Percentiles rank a stretch among this genome's conserved stretches.
Conservation (phyloP, 352 stramenopile genomes). For the Phytopythium mirpurense region DNA sequence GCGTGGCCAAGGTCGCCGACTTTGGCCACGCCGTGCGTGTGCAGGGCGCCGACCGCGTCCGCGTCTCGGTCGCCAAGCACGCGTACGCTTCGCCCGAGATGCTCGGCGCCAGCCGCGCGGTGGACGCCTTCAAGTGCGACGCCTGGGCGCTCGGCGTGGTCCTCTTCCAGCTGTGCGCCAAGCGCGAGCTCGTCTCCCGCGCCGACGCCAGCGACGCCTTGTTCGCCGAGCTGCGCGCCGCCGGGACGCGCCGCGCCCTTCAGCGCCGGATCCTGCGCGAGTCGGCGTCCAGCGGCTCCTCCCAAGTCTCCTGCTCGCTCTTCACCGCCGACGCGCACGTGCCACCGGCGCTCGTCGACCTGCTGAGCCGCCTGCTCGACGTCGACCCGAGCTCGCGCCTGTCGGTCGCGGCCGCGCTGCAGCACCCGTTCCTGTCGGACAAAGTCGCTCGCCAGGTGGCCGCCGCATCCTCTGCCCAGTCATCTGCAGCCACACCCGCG, state of each 20-base stretch:
- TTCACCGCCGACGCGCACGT: slow-evolving; percentile 15
- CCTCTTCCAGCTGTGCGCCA: slow-evolving; percentile 61
- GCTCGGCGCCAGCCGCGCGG: slow-evolving; percentile 10
- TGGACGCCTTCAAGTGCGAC: slow-evolving; percentile 57
- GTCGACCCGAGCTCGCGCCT: slow-evolving; percentile 37
- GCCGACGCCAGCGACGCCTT: slow-evolving; percentile 44
- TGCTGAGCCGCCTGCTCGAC: slow-evolving; percentile 47
- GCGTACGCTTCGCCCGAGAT: slow-evolving; percentile 72
- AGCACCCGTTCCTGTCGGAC: slow-evolving; percentile 46
- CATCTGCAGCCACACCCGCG: too few relatives aligned
- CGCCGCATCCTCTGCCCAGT: background rate
- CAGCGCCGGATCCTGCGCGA: slow-evolving; percentile 8
- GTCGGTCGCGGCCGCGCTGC: slow-evolving; percentile 40
- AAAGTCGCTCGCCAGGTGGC: slow-evolving; percentile 3
- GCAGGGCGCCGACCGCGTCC: slow-evolving; percentile 8
- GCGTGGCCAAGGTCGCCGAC: slow-evolving; percentile 83
- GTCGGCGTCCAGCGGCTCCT: background rate
- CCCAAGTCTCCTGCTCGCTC: background rate
- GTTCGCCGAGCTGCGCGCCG: slow-evolving; percentile 33
- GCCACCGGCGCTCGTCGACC: slow-evolving; percentile 26
- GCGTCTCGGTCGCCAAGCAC: slow-evolving; percentile 45
- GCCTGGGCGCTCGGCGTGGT: slow-evolving; percentile 71
- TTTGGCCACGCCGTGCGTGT: slow-evolving; percentile 79
- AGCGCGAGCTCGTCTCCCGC: slow-evolving; percentile 44
- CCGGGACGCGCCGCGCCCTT: slow-evolving; percentile 21